Evolutionary conservation across 495 filamentous ascomycete species (phyloP).

Genomic region (Pseudoneurospora amorphoporcata): DNA sequence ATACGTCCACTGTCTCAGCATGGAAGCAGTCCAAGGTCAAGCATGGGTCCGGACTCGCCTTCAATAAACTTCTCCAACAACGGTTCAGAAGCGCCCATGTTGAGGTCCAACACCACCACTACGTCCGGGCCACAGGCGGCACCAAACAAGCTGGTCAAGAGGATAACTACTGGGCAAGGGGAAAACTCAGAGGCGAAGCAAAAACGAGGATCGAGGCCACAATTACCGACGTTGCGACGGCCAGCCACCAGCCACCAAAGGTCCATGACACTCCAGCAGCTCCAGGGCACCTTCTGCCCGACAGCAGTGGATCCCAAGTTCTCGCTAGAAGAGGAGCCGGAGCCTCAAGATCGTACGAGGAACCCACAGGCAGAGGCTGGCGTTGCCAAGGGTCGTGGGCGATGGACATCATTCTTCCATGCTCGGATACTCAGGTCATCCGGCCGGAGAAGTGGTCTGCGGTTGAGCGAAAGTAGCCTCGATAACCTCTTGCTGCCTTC

Average conservation of each 20-base stretch:
- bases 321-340: conserved; percentile 24
- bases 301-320: conserved; percentile 12
- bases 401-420: conserved; percentile 42
- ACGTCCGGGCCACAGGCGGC: conserved; percentile 27
- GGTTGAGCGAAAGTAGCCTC: conserved; percentile 17
- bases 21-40: conserved; percentile 51
- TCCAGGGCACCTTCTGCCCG: conserved; percentile 20
- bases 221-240: conserved; percentile 52
- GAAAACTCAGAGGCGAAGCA: conserved; percentile 29
- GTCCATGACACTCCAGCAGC: conserved; percentile 56
- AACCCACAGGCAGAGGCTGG: conserved; percentile 6
- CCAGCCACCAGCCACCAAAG: conserved; percentile 85
- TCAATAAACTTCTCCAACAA: conserved; percentile 56
- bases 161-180: conserved; percentile 50
- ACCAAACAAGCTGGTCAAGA: conserved; percentile 86
- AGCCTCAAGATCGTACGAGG: conserved; percentile 7
- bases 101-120: conserved; percentile 29
- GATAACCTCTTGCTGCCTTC: conserved; percentile 15
- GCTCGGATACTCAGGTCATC: conserved; percentile 10
- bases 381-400: conserved; percentile 13
- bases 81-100: conserved; percentile 57
- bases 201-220: conserved; percentile 38
- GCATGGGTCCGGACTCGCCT: conserved; percentile 55
- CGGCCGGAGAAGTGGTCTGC: conserved; percentile 12
- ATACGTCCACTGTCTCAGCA: conserved; percentile 59